Percentiles rank a stretch among this genome's conserved stretches.
Conservation (phyloP, 352 stramenopile species). For the Lagenidium sp. region DNA sequence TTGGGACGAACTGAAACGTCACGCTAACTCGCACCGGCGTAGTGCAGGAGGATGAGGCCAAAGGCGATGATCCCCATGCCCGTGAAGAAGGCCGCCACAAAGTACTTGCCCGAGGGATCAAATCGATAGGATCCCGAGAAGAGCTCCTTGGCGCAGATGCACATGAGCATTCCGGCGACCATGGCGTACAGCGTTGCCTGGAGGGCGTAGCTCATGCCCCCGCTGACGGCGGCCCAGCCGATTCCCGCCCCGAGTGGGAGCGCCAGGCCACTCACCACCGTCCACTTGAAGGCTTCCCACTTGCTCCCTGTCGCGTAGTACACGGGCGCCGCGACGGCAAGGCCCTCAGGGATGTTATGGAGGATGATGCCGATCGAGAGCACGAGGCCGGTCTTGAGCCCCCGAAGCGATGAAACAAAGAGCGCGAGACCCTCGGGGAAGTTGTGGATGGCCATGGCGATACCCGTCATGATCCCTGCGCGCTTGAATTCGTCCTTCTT, state of each 20-base stretch:
- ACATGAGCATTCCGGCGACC: constrained; percentile 92
- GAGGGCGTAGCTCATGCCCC: constrained; percentile 56
- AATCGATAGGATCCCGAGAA: constrained; percentile 88
- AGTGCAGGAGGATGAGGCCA: constrained; percentile 83
- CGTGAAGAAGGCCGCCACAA: constrained; percentile 78
- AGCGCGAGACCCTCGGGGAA: constrained; percentile 95
- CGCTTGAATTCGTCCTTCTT: constrained; percentile 51
- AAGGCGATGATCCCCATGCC: constrained; percentile 87
- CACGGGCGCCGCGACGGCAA: constrained; percentile 91
- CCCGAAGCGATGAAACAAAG: constrained; percentile 89
- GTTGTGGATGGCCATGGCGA: constrained; percentile 96
- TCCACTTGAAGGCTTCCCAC: constrained; percentile 89
- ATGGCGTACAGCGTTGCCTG: constrained; percentile 87
- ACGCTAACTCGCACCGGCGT: constrained; percentile 11
- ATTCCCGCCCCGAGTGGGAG: constrained; percentile 87
- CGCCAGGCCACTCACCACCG: constrained; percentile 74
- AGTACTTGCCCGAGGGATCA: constrained; percentile 79
- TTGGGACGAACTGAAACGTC: too few relatives aligned
- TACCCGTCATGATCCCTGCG: constrained; percentile 88
- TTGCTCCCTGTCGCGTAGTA: constrained; percentile 94
- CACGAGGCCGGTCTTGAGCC: constrained; percentile 83
- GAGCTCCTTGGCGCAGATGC: constrained; percentile 87
- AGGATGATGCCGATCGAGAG: constrained; percentile 94
- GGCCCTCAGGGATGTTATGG: constrained; percentile 95
- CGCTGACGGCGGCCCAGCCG: constrained; percentile 60